These are phyloP conservation scores for Camelina sativa DNA, from an alignment of 345 rosid species.

Conservation along the genomic window DNA sequence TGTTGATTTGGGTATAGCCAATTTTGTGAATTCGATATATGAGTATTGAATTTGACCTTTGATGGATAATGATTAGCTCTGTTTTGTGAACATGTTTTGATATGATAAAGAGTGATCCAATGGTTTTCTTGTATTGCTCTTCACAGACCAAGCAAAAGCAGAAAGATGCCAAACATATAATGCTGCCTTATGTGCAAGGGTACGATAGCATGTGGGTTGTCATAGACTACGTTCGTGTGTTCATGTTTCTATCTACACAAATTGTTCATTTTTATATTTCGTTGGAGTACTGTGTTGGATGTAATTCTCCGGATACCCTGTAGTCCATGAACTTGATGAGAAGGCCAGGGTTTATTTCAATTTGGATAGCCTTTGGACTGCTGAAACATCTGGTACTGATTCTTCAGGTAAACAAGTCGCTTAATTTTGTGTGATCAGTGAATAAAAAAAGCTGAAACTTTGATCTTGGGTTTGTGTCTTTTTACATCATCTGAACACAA, in stretches of 20 bases:
- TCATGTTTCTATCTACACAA: not conserved
- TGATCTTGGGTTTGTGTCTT: no score
- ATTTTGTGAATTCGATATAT: not conserved
- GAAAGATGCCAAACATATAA: constrained; percentile 61
- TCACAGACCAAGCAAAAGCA: constrained; percentile 87
- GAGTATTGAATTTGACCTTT: no score
- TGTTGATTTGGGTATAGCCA: no score
- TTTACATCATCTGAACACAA: no score
- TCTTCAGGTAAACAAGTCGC: no score
- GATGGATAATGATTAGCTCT: not conserved
- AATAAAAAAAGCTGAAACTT: no score
- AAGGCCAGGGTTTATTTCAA: constrained; percentile 65
- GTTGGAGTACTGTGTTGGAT: not conserved
- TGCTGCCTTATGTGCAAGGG: constrained; percentile 74
- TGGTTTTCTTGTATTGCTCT: not conserved
- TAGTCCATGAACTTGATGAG: constrained; percentile 92
- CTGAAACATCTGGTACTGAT: no score
- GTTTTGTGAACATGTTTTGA: not conserved
- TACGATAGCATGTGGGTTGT: constrained; percentile 87
- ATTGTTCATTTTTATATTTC: constrained; percentile 10
- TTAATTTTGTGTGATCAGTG: no score
- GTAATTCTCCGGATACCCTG: constrained; percentile 19
- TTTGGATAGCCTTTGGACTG: no score
- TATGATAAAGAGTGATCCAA: not conserved
- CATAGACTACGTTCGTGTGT: constrained; percentile 65